phyloP scores from a whole-genome alignment of 2,329 filamentous ascomycete genomes.

The Botryosphaeria agaves region DNA sequence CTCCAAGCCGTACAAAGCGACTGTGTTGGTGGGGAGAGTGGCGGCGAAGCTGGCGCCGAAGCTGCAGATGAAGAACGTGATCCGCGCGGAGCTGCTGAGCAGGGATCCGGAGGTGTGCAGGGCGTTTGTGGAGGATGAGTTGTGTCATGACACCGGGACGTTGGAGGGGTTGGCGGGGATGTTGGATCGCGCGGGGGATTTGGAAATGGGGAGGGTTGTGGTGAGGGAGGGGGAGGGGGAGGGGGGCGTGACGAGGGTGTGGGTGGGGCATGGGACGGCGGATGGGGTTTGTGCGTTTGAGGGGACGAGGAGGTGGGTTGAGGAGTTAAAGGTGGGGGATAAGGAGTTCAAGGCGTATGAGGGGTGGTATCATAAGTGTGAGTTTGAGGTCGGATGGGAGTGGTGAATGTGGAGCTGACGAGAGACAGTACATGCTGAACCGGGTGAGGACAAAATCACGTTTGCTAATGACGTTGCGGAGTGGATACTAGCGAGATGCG shows the following conservation, averaged over 20 bases:
- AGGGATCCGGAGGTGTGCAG: conserved; percentile 48
- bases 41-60: conserved; percentile 50
- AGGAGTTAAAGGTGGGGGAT: conserved; percentile 41
- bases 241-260: conserved; percentile 43
- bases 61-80: conserved; percentile 46
- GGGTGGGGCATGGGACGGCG: conserved; percentile 58
- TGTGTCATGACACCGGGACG: conserved; percentile 73
- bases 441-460: conserved; percentile 14
- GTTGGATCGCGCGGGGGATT: conserved; percentile 51
- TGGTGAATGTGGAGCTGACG: conserved; percentile 2
- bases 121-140: conserved; percentile 43
- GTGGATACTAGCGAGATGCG: conserved; percentile 13
- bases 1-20: conserved; percentile 44
- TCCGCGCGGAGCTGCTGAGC: conserved; percentile 47
- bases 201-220: conserved; percentile 38
- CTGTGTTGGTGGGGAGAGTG: conserved; percentile 48
- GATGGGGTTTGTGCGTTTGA: conserved; percentile 53
- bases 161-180: conserved; percentile 63
- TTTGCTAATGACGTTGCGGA: conserved; percentile 14
- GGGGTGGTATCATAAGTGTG: conserved; percentile 58
- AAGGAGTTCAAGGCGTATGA: conserved; percentile 57
- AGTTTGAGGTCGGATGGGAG: conserved; percentile 9
- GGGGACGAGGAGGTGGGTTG: conserved; percentile 46
- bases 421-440: conserved; percentile 15
- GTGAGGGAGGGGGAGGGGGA: conserved; percentile 23